phyloP scores from a whole-genome alignment of 768 basidiomycete species.

The Rhizopogon vinicolor region DNA sequence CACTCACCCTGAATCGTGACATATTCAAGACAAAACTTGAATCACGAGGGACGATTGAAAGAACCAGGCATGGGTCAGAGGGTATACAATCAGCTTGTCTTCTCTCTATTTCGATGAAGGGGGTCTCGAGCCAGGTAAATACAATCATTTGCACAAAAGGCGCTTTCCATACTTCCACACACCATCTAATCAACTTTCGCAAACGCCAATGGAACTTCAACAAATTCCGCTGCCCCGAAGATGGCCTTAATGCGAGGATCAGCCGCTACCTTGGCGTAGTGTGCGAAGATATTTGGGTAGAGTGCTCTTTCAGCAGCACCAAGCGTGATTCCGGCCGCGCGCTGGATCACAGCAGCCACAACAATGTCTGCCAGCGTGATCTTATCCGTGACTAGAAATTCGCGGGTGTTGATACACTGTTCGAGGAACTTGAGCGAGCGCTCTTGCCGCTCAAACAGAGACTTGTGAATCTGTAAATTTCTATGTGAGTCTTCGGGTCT shows the following conservation, averaged over 20 bases:
- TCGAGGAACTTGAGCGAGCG: conserved; percentile 19
- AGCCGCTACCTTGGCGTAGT: conserved; percentile 16
- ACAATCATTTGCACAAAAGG: too few relatives aligned
- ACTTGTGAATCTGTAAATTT: conserved; percentile 12
- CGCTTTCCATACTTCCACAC: too few relatives aligned
- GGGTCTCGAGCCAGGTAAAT: not conserved
- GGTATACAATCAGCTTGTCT: not conserved
- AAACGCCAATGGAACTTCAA: conserved; percentile 12
- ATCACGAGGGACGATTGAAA: conserved; percentile 43
- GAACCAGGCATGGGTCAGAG: not conserved
- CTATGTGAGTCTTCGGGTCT: not conserved
- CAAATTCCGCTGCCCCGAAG: conserved; percentile 15
- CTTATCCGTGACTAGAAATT: conserved; percentile 17
- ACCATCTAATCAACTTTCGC: not conserved
- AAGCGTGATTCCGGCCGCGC: conserved; percentile 18
- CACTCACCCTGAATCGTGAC: conserved; percentile 53
- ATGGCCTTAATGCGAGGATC: conserved; percentile 12
- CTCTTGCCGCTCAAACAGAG: conserved; percentile 13
- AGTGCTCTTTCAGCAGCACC: conserved; percentile 20
- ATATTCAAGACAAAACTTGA: conserved; percentile 15
- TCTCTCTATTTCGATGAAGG: too few relatives aligned
- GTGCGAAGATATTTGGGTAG: conserved; percentile 21
- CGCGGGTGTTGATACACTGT: conserved; percentile 14
- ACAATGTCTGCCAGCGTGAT: conserved; percentile 24
- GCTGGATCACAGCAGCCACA: conserved; percentile 17